Percentiles rank a stretch among this genome's conserved stretches.
These are phyloP conservation scores for Pilasporangium apinafurcum DNA, from an alignment of 352 stramenopile species.

Conservation along the genomic window DNA sequence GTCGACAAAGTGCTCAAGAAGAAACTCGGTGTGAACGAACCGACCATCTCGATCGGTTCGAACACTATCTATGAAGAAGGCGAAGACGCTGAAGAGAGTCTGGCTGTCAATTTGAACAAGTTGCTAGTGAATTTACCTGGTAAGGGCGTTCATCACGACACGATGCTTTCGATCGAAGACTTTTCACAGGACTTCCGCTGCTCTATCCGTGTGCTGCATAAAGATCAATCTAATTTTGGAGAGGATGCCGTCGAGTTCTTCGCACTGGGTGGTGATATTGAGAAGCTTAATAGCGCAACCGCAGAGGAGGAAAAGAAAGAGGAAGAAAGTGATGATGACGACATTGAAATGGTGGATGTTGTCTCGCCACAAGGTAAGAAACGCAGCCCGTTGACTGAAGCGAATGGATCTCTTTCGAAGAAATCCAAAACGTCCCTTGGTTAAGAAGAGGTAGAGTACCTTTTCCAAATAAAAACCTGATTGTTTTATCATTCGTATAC, in stretches of 20 bases:
- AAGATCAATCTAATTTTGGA: constrained; percentile 50
- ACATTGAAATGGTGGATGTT: constrained; percentile 24
- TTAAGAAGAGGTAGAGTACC: too few species aligned
- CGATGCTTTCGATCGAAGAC: constrained; percentile 91
- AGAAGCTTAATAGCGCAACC: constrained; percentile 32
- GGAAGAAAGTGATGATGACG: constrained; percentile 24
- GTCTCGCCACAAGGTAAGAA: not conserved
- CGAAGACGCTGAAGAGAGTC: constrained; percentile 83
- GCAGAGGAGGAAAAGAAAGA: constrained; percentile 18
- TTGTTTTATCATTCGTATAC: too few species aligned
- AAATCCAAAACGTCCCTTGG: constrained; percentile 8
- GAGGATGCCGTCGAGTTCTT: constrained; percentile 73
- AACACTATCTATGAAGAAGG: constrained; percentile 95
- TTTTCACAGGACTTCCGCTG: constrained; percentile 93
- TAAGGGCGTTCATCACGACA: constrained; percentile 91
- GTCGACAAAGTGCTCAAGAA: constrained; percentile 84
- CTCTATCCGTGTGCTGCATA: constrained; percentile 74
- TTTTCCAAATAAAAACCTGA: too few species aligned
- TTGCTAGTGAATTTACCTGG: constrained; percentile 81
- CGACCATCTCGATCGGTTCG: constrained; percentile 77
- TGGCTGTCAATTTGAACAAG: constrained; percentile 88
- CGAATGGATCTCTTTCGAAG: constrained; percentile 8
- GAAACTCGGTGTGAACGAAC: constrained; percentile 86
- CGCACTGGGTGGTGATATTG: constrained; percentile 60
- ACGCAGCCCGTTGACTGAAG: too few species aligned